Conservation (phyloP, 768 basidiomycete species). For the Lentinus brumalis region DNA sequence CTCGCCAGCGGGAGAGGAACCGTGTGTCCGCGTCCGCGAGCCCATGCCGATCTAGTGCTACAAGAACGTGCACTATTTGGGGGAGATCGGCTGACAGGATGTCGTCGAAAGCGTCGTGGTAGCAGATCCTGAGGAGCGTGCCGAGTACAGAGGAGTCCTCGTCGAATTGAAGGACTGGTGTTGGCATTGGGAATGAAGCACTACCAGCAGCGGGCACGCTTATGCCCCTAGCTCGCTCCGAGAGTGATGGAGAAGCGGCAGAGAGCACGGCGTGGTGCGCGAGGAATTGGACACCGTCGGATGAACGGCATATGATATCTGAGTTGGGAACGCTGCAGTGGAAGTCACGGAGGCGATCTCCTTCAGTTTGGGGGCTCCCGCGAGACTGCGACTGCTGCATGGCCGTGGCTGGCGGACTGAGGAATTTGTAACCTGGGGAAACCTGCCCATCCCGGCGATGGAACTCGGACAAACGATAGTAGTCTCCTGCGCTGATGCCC, state of each 20-base stretch:
- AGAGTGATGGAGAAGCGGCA: conserved; percentile 51
- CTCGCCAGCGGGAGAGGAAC: not conserved
- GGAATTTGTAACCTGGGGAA: not conserved
- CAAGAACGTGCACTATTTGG: not conserved
- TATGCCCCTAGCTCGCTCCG: conserved; percentile 35
- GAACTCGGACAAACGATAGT: conserved; percentile 4
- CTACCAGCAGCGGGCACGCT: not conserved
- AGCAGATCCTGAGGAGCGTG: not conserved
- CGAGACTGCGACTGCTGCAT: not conserved
- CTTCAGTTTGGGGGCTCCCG: too few relatives aligned
- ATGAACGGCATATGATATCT: conserved; percentile 55
- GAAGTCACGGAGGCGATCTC: not conserved
- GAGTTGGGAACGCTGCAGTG: not conserved
- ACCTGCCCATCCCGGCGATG: not conserved
- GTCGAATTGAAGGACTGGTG: not conserved
- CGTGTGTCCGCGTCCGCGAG: not conserved
- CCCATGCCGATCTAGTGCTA: not conserved
- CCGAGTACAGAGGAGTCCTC: not conserved
- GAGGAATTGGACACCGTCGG: conserved; percentile 49
- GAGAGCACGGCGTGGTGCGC: conserved; percentile 54
- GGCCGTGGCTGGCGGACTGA: not conserved
- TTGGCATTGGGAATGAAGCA: not conserved
- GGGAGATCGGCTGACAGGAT: not conserved
- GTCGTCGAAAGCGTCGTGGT: not conserved
- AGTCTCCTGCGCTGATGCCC: conserved; percentile 10